These are phyloP conservation scores for Candida freyschussii DNA, from an alignment of 1,139 yeast genomes.

Conservation along the genomic window DNA sequence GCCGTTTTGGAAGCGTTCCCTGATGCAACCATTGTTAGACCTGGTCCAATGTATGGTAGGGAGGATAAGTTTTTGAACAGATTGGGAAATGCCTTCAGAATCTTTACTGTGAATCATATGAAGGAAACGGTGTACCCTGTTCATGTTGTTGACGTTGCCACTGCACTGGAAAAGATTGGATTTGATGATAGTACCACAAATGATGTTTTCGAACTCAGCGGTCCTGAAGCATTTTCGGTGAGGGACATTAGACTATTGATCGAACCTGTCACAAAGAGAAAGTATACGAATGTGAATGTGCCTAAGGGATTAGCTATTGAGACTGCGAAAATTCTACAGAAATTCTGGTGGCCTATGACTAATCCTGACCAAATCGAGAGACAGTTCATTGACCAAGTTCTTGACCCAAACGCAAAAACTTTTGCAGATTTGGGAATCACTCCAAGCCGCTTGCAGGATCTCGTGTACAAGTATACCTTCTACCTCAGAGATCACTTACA, in stretches of 20 bases:
- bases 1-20: constrained; percentile 65
- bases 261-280: constrained; percentile 48
- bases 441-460: constrained; percentile 64
- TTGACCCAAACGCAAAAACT: constrained; percentile 58
- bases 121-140: constrained; percentile 66
- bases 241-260: constrained; percentile 67
- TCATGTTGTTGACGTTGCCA: constrained; percentile 75
- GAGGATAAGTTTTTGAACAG: constrained; percentile 69
- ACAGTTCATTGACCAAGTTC: constrained; percentile 61
- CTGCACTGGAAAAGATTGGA: constrained; percentile 73
- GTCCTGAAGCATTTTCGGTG: constrained; percentile 63
- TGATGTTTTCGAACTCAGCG: constrained; percentile 69
- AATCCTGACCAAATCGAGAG: constrained; percentile 77
- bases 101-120: constrained; percentile 63
- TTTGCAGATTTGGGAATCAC: constrained; percentile 72
- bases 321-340: constrained; percentile 48
- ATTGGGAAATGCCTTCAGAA: constrained; percentile 46
- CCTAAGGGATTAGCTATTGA: constrained; percentile 46
- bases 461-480: constrained; percentile 50
- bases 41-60: constrained; percentile 76
- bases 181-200: constrained; percentile 80
- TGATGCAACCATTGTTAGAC: constrained; percentile 80
- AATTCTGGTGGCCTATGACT: constrained; percentile 64
- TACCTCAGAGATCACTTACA: constrained; percentile 25
- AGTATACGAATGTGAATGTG: constrained; percentile 41